A percentile compares a stretch with the other conserved stretches of the same genome.
Conservation (phyloP, 257 asterid species). For the Agastache rugosa region DNA sequence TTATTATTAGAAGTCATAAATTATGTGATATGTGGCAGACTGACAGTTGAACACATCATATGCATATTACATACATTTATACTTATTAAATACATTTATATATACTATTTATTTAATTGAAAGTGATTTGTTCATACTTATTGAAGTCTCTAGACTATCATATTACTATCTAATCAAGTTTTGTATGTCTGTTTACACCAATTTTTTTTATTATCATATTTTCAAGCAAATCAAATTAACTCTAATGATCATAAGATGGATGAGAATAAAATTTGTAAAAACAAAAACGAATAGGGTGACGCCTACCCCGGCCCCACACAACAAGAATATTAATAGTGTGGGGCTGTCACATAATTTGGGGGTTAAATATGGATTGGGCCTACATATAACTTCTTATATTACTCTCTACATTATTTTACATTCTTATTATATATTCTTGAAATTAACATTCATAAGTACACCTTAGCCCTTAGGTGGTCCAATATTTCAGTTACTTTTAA, state of each 20-base stretch:
- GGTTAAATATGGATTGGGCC: neutral
- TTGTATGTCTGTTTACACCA: too few species aligned
- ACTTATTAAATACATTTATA: too few species aligned
- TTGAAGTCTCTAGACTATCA: too few species aligned
- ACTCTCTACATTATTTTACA: neutral
- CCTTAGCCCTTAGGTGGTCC: constrained; percentile 13
- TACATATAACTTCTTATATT: neutral
- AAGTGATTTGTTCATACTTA: too few species aligned
- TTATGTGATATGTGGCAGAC: too few species aligned
- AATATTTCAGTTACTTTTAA: neutral
- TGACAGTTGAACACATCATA: too few species aligned
- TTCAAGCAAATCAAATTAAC: too few species aligned
- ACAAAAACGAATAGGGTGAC: neutral
- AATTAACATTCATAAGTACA: neutral
- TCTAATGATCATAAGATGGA: neutral
- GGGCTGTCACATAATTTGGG: neutral
- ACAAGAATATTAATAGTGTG: neutral
- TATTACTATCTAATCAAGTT: too few species aligned
- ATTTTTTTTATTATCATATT: too few species aligned
- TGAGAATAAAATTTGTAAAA: neutral
- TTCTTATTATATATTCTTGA: neutral
- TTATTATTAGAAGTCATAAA: too few species aligned
- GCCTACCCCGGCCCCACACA: neutral
- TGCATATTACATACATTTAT: too few species aligned
- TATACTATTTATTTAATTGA: too few species aligned